Base-by-base conservation (phyloP, 2,329 filamentous ascomycete genomes). In the Volutella citrinella region DNA sequence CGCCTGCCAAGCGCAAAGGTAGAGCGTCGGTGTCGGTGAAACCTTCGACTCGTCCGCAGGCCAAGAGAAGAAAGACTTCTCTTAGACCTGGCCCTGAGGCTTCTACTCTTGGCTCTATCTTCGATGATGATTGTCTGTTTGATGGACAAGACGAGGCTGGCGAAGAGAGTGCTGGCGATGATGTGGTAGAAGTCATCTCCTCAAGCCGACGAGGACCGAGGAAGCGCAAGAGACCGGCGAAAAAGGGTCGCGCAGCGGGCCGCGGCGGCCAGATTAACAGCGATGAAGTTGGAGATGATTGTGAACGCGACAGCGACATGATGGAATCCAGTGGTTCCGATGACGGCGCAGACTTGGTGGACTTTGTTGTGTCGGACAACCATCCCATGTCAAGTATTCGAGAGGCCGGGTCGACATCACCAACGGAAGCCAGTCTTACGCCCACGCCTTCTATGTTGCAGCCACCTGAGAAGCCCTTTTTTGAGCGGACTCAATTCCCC, bases 291-390 rank as follows among this genome's bases (percentile, higher is more conserved):
- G 73, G 71, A 12, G 72, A 76, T 38, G 72, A 76, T 38, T 74
- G 72, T 45, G 67, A 64, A 34, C 59, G 68, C 15, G 68, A 69
- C 11, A 72, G 69, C 43, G 70, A 74, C 42, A 43, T 66, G 36
- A 53, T 66, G 38, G 65, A 68, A 30, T 65, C 60, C 13, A 65
- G 69, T 42, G 70, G 64, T 11, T 72, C 68, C 0, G 72, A 75
- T 37, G 61, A 64, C 38, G 70, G 68, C 10, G 63, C 58, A 27
- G 74, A 77, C 43, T 54, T 78, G 11, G 36, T 76, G 46, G 64
- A 78, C 61, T 73, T 86, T 59, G 53, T 86, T 49, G 66, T 81
- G 51, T 55, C 65, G 44, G 57, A 79, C 57, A 57, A 80, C 38
- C 52, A 55, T 21, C 40, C 58, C 5, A 51, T 52, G 1, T 68